Base-by-base conservation (phyloP, 2,329 filamentous ascomycete genomes). In the Trichophaea hybrida region DNA sequence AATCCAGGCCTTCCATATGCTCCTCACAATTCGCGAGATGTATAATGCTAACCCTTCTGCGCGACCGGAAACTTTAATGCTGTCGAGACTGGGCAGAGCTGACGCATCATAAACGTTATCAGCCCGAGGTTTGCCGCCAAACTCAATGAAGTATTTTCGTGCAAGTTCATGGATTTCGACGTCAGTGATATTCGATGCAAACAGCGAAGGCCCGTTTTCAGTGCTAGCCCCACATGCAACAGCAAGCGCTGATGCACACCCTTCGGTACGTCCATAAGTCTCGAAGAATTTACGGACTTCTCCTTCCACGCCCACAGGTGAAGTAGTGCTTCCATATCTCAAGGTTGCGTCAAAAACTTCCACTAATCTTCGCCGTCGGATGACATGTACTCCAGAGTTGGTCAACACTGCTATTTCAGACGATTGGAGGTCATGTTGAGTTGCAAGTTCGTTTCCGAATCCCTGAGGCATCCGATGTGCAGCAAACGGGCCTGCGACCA, bases 191-290 rank as follows among this genome's bases (percentile, higher is more conserved):
- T 43, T 48, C 6, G 24, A 15, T 13, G 53, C 37, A 8, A 33
- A n/a, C 8, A 7, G 53, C 10, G 15, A 34, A 64, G 77, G 79
- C 0, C 86, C 83, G 17, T 87, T 80, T 68, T 95, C 91, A 32
- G 85, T 84, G 7, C 89, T 91, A 70, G 97, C 90, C 3, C 91
- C 90, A 71, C 93, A 98, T 40, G 93, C 90, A 34, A 98, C 93
- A 8, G 93, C 93, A 55, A 98, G 75, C 32, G 93, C 90, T 44
- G 91, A 89, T 0, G 93, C 88, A 57, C 94, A 84, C 0, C 87
- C 93, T 71, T 98, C 93, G 2, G 85, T 83, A 8, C 90, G 82
- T 10, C 93, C 93, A 70, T 97, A 98, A 7, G 84, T 79, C 59
- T 83, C 81, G 62, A 93, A 87, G 68, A 98, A 91, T 62, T 83